Evolutionary conservation across 2,329 filamentous ascomycete genomes (phyloP).

Genomic region (Aspergillus tanneri): DNA sequence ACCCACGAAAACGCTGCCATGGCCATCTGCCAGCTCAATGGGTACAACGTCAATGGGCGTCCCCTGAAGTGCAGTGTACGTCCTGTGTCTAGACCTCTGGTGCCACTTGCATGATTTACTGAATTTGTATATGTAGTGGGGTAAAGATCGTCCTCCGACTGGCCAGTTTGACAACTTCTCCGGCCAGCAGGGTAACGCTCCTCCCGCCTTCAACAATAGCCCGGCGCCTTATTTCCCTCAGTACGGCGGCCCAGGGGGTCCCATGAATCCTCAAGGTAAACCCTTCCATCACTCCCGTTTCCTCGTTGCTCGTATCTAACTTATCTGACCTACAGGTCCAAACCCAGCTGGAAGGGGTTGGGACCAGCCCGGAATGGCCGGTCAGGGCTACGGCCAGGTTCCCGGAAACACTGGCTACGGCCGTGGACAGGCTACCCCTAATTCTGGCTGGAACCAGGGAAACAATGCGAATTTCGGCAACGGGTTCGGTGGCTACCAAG

Average conservation of each 20-base stretch:
- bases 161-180: conserved; percentile 79
- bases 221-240: conserved; percentile 88
- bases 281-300: not conserved
- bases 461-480: conserved; percentile 52
- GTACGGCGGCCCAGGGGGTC: conserved; percentile 70
- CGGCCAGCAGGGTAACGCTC: conserved; percentile 71
- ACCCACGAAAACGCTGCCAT: conserved; percentile 96
- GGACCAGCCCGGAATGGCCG: conserved; percentile 51
- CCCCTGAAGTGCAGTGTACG: conserved; percentile 98
- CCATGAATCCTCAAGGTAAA: conserved; percentile 61
- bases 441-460: conserved; percentile 55
- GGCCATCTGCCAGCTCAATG: conserved; percentile 96
- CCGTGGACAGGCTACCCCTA: conserved; percentile 63
- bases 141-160: conserved; percentile 93
- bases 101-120: no score
- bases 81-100: no score
- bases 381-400: conserved; percentile 60
- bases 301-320: conserved; percentile 11
- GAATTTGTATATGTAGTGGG: conserved; percentile 72
- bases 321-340: conserved; percentile 42
- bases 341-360: conserved; percentile 58
- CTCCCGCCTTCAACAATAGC: conserved; percentile 68
- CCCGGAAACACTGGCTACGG: conserved; percentile 77
- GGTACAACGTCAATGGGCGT: conserved; percentile 95
- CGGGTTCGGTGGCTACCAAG: conserved; percentile 61